These are phyloP conservation scores for Mortierella hygrophila DNA, from an alignment of 192 early-diverging fungal genomes.

Conservation along the genomic window DNA sequence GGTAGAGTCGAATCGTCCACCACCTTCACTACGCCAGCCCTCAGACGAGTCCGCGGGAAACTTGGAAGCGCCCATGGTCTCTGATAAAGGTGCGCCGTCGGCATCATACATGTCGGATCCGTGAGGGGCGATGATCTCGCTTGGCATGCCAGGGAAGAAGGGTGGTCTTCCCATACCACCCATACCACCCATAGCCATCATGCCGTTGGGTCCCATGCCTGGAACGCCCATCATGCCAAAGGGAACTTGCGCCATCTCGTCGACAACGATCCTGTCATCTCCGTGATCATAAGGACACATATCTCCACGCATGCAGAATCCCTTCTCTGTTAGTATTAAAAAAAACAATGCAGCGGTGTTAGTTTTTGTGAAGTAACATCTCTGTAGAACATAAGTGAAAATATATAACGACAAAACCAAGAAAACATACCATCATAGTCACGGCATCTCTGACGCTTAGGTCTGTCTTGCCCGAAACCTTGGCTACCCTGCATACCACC, in stretches of 20 bases:
- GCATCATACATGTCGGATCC: constrained; percentile 65
- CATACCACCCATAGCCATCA: constrained; percentile 50
- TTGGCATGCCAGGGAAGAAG: constrained; percentile 57
- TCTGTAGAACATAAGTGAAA: not conserved
- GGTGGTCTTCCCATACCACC: constrained; percentile 46
- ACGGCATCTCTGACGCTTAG: constrained; percentile 67
- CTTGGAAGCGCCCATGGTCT: constrained; percentile 9
- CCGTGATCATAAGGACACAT: constrained; percentile 85
- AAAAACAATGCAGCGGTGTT: not conserved
- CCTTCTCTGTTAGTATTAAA: constrained; percentile 69
- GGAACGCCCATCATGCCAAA: constrained; percentile 55
- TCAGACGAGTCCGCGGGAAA: constrained; percentile 16
- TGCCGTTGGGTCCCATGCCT: constrained; percentile 47
- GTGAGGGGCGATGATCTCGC: constrained; percentile 33
- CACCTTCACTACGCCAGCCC: constrained; percentile 11
- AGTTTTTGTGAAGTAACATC: not conserved
- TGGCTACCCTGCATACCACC: constrained; percentile 51
- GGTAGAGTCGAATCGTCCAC: constrained; percentile 24
- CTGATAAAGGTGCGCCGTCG: constrained; percentile 58
- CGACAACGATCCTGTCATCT: constrained; percentile 75
- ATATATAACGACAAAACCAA: not conserved
- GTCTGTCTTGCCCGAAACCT: constrained; percentile 45
- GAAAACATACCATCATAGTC: constrained; percentile 79
- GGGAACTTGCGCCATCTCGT: constrained; percentile 58
- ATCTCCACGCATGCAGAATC: constrained; percentile 86